Evolutionary conservation across 768 basidiomycete genomes (phyloP), one percentile per base, ranked within the genome.

Genomic region (Xerocomellus intermedius): DNA sequence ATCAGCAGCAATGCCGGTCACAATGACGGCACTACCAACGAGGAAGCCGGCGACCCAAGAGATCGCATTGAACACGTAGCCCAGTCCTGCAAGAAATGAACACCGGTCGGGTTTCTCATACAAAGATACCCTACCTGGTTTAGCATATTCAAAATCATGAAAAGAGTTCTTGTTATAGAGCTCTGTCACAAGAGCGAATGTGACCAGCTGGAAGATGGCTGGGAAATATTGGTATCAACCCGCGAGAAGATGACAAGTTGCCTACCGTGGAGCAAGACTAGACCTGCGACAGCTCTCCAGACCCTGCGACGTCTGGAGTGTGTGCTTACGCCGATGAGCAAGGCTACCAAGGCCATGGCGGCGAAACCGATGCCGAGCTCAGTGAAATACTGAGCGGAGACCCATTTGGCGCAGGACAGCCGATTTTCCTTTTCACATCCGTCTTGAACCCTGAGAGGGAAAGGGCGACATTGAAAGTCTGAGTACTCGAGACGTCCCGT

Each of bases 251-350:
- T 1, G 41, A 33, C 4, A 22, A 26, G 45, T 19, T 28, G 51
- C 56, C 8, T 38, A 86, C 88, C 80, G 63, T 88, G 84, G 19
- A 89, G 62, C 16, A 82, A 69, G 13, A 88, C 74, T 10, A 91
- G 69, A 16, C 81, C 82, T 8, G 86, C 87, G 1, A 86, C 85
- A 1, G 82, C 85, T 65, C 80, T 82, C 89, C 89, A 91, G 32
- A 90, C 84, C 59, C 89, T 81, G 54, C 87, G 76, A 59, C 89
- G 77, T 48, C 89, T 77, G 16, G 87, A 87, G 63, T 83, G 83
- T 0, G 89, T 89, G 64, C 80, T 87, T 19, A 89, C 77, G 4
- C 89, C 89, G 54, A 91, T 76, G 39, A 85, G 64, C 45, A 91
- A 76, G 8, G 86, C 74, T 1, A 77, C 63, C 36, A 87, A 70